Evolutionary conservation across 768 basidiomycete genomes (phyloP).

Genomic region (Cystobasidium ongulense): DNA sequence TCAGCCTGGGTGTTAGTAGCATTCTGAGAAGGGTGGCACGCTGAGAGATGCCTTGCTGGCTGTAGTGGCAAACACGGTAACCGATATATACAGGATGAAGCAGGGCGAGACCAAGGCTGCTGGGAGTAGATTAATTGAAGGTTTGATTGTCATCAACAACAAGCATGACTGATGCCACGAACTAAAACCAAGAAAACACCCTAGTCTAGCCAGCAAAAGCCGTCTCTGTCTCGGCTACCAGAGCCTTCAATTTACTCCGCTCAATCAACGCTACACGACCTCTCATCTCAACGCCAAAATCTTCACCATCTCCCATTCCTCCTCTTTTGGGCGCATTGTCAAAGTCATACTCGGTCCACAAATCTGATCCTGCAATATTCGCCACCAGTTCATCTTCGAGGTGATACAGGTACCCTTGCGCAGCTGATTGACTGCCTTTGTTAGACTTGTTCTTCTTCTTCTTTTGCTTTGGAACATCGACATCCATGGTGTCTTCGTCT

Average conservation of each 20-base stretch:
- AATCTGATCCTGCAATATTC: constrained; percentile 49
- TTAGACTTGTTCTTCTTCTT: constrained; percentile 48
- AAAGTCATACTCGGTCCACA: constrained; percentile 31
- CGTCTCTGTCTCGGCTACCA: constrained; percentile 35
- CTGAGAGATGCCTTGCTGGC: no score
- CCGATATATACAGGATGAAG: no score
- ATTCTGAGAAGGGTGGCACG: no score
- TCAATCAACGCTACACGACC: constrained; percentile 40
- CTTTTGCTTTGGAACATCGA: constrained; percentile 46
- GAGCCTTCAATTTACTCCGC: constrained; percentile 24
- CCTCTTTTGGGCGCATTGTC: constrained; percentile 32
- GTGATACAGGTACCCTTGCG: constrained; percentile 63
- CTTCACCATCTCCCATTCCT: constrained; percentile 24
- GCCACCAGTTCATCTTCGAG: constrained; percentile 72
- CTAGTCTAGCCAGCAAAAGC: not conserved
- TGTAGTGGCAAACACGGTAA: no score
- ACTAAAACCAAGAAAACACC: not conserved
- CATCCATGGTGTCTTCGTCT: constrained; percentile 58
- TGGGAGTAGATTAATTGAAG: no score
- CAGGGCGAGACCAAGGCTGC: no score
- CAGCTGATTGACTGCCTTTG: constrained; percentile 43
- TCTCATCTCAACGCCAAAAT: constrained; percentile 40
- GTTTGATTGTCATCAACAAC: not conserved
- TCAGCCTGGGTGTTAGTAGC: no score
- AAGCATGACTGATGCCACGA: not conserved